Evolutionary conservation across 345 rosid species (phyloP).

Genomic region (Moricandia arvensis): DNA sequence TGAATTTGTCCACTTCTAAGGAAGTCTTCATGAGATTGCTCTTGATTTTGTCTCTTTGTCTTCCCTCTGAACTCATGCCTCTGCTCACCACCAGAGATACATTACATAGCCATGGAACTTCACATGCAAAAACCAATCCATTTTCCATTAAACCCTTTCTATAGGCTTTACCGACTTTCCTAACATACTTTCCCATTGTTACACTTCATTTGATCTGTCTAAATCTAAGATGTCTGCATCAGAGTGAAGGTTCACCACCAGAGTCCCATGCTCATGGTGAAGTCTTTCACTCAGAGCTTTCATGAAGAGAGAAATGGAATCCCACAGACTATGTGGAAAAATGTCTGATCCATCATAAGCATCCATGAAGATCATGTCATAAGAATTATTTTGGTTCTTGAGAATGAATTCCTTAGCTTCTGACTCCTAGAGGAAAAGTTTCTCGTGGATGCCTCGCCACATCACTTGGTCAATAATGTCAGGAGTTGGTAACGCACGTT

Average conservation of each 20-base stretch:
- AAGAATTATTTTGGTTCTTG: conserved; percentile 37
- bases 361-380: conserved; percentile 80
- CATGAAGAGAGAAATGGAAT: conserved; percentile 62
- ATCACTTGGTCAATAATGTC: conserved; percentile 50
- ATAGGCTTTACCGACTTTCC: conserved; percentile 60
- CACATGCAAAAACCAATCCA: conserved; percentile 57
- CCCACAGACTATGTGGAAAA: conserved; percentile 84
- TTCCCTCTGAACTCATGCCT: conserved; percentile 39
- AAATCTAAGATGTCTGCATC: conserved; percentile 43
- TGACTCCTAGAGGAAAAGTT: conserved; percentile 64
- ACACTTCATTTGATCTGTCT: conserved; percentile 31
- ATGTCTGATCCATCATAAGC: conserved; percentile 92
- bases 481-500: conserved; percentile 49
- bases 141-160: conserved; percentile 46
- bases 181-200: conserved; percentile 52
- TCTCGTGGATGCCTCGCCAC: conserved; percentile 89
- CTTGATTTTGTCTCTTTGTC: conserved; percentile 39
- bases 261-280: conserved; percentile 72
- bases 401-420: conserved; percentile 73
- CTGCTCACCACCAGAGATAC: conserved; percentile 64
- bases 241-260: conserved; percentile 87
- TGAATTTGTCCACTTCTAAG: conserved; percentile 47
- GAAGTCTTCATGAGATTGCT: conserved; percentile 50
- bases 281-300: conserved; percentile 53
- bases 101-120: conserved; percentile 83